Conservation (phyloP, 1,284 basidiomycete genomes). For the Rhodotorula glutinis region DNA sequence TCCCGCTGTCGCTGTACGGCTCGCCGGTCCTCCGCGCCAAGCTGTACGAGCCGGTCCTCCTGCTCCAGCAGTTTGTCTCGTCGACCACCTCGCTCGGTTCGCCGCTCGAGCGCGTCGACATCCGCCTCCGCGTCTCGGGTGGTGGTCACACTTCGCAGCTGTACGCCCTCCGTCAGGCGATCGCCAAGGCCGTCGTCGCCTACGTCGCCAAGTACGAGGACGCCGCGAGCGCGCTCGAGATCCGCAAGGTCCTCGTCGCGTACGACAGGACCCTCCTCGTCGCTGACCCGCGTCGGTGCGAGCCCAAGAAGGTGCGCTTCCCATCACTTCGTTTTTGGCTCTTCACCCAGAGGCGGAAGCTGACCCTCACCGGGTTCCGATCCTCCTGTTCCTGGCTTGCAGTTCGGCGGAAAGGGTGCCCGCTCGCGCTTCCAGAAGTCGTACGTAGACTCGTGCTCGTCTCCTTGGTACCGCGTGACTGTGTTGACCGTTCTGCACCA, state of each 20-base stretch:
- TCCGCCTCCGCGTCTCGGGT: constrained; percentile 97
- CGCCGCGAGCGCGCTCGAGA: constrained; percentile 90
- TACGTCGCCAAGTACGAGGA: constrained; percentile 99
- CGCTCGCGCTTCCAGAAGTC: constrained; percentile 43
- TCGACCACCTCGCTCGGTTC: constrained; percentile 39
- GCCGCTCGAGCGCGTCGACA: constrained; percentile 71
- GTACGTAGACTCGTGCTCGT: constrained; percentile 11
- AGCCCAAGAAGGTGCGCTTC: constrained; percentile 77
- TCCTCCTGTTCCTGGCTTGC: too few species aligned
- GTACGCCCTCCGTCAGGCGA: constrained; percentile 98
- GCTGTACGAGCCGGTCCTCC: constrained; percentile 83
- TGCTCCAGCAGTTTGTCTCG: constrained; percentile 76
- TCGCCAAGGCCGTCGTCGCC: constrained; percentile 95
- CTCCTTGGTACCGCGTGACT: not conserved
- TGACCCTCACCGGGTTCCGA: too few species aligned
- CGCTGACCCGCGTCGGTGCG: constrained; percentile 73
- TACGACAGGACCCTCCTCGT: constrained; percentile 83
- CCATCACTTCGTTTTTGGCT: constrained; percentile 52
- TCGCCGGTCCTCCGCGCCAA: constrained; percentile 91
- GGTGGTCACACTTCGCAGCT: constrained; percentile 99
- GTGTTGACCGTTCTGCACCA: too few species aligned
- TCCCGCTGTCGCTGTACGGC: constrained; percentile 90
- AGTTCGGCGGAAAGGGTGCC: constrained; percentile 59
- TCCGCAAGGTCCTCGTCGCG: constrained; percentile 93
- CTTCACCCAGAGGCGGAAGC: too few species aligned